Evolutionary conservation across 1,284 basidiomycete species (phyloP), one percentile per base, ranked within the genome.

Genomic region (Gomphus bonarii): DNA sequence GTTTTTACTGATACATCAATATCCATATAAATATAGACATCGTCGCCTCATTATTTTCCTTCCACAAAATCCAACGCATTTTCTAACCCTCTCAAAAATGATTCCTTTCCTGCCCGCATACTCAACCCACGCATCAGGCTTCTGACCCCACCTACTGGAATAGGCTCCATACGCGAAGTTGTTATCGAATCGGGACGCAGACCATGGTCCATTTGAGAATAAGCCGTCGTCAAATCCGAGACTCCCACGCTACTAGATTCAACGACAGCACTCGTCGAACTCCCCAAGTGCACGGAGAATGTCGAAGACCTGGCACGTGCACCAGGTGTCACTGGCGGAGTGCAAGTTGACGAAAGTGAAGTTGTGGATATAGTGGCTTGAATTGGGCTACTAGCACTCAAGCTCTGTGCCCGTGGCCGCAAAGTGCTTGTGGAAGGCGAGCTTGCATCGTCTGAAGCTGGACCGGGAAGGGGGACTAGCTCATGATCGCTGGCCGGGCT

Each of bases 61-160:
- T 77, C 76, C 31, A 75, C 76, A 57, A 78, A 78, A 61, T 79
- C 76, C 57, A 78, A 65, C 0, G 75, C 74, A 8, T 72, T 71
- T 62, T 78, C 77, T 51, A 78, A 62, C 33, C 72, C 68, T 58
- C 65, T 69, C 22, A 75, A 70, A 18, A 76, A 58, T 61, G 66
- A 70, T 58, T 73, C 52, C 16, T 44, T 40, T 16, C 55, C 75
- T 18, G 73, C 73, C 9, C 66, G 67, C 48, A 69, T 61, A 16
- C 67, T 66, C 61, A 72, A 62, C 8, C 67, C 65, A 10, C 71
- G 64, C 55, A 71, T 67, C 30, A 76, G 65, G 2, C 64, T 60
- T 14, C 60, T 60, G 40, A 60, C 61, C 54, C 65, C 65, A 64
- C 63, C 51, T 22, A 54, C 61, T 1, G 56, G 58, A 18, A 59